These are phyloP conservation scores for Aspergillus coremiiformis DNA, from an alignment of 495 filamentous ascomycete genomes.

Conservation along the genomic window DNA sequence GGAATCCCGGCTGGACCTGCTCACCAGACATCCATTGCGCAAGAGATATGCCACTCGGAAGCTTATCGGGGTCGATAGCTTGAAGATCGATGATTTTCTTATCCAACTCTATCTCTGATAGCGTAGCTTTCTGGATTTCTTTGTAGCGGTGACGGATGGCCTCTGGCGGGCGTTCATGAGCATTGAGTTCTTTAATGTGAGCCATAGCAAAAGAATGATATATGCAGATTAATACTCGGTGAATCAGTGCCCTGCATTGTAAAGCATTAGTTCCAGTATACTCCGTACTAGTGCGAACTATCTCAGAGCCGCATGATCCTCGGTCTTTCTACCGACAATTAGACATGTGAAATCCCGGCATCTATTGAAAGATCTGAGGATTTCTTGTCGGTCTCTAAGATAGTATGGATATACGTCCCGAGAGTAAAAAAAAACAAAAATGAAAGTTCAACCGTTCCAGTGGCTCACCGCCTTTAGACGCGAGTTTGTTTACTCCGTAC, in stretches of 20 bases:
- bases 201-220: constrained; percentile 21
- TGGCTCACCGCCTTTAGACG: constrained; percentile 32
- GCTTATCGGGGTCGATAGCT: constrained; percentile 22
- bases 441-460: too few relatives aligned
- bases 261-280: not conserved
- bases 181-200: constrained; percentile 49
- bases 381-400: not conserved
- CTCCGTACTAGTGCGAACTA: not conserved
- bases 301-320: not conserved
- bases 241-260: not conserved
- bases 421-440: not conserved
- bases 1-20: constrained; percentile 30
- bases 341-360: not conserved
- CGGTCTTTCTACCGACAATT: not conserved
- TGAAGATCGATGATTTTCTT: constrained; percentile 45
- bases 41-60: constrained; percentile 23
- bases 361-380: not conserved
- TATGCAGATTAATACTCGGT: not conserved
- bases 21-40: constrained; percentile 25
- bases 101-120: constrained; percentile 40
- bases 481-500: constrained; percentile 39
- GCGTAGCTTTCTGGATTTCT: constrained; percentile 43
- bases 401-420: not conserved
- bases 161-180: constrained; percentile 63
- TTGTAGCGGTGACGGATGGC: constrained; percentile 59